Evolutionary conservation across 2,329 filamentous ascomycete species (phyloP).

Genomic region (Dothistroma septosporum): DNA sequence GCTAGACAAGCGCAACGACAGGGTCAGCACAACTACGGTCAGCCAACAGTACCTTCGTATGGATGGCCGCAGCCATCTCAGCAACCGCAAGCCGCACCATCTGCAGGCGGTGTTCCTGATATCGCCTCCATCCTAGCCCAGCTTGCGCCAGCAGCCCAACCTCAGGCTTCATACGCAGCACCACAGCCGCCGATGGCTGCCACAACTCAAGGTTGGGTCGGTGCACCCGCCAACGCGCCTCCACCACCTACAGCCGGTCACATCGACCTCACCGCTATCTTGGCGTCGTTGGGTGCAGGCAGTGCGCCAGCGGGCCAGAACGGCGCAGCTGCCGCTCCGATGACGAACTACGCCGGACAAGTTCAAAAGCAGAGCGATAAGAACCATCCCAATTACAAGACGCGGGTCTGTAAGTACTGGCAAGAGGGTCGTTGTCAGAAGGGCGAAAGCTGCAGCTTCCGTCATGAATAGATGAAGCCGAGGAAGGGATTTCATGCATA

Average conservation of each 20-base stretch:
- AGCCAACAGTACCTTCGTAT: conserved; percentile 4
- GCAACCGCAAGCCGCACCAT: conserved; percentile 9
- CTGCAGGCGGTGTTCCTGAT: conserved; percentile 18
- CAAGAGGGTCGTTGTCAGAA: conserved; percentile 52
- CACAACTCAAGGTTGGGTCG: conserved; percentile 7
- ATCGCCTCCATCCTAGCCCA: conserved; percentile 23
- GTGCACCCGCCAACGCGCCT: conserved; percentile 12
- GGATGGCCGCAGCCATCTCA: conserved; percentile 7
- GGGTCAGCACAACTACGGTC: conserved; percentile 15
- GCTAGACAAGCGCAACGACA: conserved; percentile 6
- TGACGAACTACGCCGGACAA: conserved; percentile 12
- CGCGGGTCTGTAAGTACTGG: conserved; percentile 50
- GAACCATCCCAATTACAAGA: conserved; percentile 29
- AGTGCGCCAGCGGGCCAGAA: conserved; percentile 8
- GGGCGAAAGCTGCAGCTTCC: conserved; percentile 32
- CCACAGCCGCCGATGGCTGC: conserved; percentile 14
- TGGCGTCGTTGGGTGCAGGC: conserved; percentile 24
- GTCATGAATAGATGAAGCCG: conserved; percentile 26
- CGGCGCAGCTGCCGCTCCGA: conserved; percentile 8
- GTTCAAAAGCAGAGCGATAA: conserved; percentile 20
- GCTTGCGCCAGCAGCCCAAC: conserved; percentile 8
- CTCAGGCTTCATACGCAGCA: conserved; percentile 12
- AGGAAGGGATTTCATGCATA: conserved; percentile 7
- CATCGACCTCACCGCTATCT: conserved; percentile 30
- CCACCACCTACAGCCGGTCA: conserved; percentile 13